Percentiles rank a stretch among this genome's conserved stretches.
Evolutionary conservation across 1,284 basidiomycete species (phyloP).

Genomic region (Cryptococcus sp.): DNA sequence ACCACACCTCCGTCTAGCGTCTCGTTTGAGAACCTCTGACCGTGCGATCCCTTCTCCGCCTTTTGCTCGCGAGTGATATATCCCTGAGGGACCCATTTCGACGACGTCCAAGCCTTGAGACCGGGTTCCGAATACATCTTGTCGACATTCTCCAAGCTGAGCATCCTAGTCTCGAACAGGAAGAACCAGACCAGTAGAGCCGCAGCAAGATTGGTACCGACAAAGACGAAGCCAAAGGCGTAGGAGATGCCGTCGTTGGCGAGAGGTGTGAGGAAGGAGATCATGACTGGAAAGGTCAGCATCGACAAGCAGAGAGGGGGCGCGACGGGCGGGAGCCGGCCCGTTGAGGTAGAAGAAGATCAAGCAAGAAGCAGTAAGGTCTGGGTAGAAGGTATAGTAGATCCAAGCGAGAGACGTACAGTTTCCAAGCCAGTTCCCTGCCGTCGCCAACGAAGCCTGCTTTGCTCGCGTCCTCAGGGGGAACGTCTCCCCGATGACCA

Average conservation of each 20-base stretch:
- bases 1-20: too few species aligned
- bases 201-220: constrained; percentile 47
- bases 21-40: constrained; percentile 1
- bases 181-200: constrained; percentile 63
- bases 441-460: constrained; percentile 66
- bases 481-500: constrained; percentile 70
- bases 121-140: constrained; percentile 23
- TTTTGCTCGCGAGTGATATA: neutral
- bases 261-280: constrained; percentile 52
- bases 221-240: constrained; percentile 66
- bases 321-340: too few species aligned
- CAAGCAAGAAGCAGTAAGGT: too few species aligned
- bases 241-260: constrained; percentile 52
- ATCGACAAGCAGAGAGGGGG: too few species aligned
- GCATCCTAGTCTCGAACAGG: constrained; percentile 66
- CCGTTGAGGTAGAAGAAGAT: too few species aligned
- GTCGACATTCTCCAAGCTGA: constrained; percentile 66
- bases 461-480: constrained; percentile 61
- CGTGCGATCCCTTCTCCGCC: neutral
- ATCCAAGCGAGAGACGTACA: neutral
- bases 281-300: too few species aligned
- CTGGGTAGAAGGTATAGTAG: too few species aligned
- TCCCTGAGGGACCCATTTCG: constrained; percentile 13
- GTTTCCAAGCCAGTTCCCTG: constrained; percentile 59
- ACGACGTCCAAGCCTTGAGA: constrained; percentile 18